phyloP scores from a whole-genome alignment of 2,329 filamentous ascomycete species.

The Alternaria ethzedia region DNA sequence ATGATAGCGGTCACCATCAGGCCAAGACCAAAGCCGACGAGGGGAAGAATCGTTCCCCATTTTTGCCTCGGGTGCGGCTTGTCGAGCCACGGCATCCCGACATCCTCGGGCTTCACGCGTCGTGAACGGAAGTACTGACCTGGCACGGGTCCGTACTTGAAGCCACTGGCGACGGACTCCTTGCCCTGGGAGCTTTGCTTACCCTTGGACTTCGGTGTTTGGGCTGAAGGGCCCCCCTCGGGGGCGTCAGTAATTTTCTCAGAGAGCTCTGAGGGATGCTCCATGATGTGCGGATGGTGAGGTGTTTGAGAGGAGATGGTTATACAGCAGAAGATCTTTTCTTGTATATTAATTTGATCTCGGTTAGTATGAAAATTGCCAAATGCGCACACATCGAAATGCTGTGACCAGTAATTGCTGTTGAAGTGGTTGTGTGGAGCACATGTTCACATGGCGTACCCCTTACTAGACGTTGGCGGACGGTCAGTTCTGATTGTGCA shows the following conservation, averaged over 20 bases:
- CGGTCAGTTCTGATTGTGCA: background rate
- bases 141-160: slow-evolving; percentile 10
- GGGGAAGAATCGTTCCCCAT: slow-evolving; percentile 82
- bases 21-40: slow-evolving; percentile 73
- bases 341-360: background rate
- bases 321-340: background rate
- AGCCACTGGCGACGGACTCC: slow-evolving; percentile 14
- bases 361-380: background rate
- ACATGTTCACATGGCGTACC: background rate
- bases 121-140: slow-evolving; percentile 70
- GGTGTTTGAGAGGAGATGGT: background rate
- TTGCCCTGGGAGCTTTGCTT: background rate
- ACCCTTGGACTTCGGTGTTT: slow-evolving; percentile 6
- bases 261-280: background rate
- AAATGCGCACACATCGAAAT: background rate
- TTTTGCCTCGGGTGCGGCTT: slow-evolving; percentile 79
- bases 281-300: background rate
- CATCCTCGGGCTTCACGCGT: slow-evolving; percentile 72
- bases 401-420: background rate
- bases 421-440: background rate
- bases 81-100: slow-evolving; percentile 79
- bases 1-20: slow-evolving; percentile 72
- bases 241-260: background rate
- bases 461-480: background rate
- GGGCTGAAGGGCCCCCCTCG: background rate